Evolutionary conservation across 2,329 filamentous ascomycete species (phyloP).

Genomic region (Corinectria fuckeliana): DNA sequence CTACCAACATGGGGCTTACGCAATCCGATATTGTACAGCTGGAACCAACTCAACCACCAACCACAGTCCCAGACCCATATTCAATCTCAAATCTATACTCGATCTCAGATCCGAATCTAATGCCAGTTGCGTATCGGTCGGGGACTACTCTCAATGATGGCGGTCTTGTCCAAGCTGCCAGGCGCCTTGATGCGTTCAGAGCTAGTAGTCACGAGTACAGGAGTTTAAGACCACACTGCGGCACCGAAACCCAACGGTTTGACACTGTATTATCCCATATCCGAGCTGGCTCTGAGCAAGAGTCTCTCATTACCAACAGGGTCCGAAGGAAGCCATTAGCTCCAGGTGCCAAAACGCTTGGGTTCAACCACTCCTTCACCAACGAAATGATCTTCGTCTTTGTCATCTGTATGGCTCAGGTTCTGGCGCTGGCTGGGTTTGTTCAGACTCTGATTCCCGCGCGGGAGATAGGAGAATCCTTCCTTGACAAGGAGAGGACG

Average conservation of each 20-base stretch:
- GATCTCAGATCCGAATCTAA: background rate
- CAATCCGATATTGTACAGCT: background rate
- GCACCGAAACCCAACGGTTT: slow-evolving; percentile 22
- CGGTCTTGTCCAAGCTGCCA: slow-evolving; percentile 32
- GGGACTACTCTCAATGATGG: slow-evolving; percentile 29
- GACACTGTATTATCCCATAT: slow-evolving; percentile 32
- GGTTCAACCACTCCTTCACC: slow-evolving; percentile 35
- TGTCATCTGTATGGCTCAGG: slow-evolving; percentile 36
- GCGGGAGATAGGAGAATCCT: slow-evolving; percentile 29
- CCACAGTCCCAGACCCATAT: background rate
- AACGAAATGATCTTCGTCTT: slow-evolving; percentile 35
- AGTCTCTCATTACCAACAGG: slow-evolving; percentile 15
- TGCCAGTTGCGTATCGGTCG: background rate
- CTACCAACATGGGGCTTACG: background rate
- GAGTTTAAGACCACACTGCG: slow-evolving; percentile 26
- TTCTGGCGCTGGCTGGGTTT: slow-evolving; percentile 33
- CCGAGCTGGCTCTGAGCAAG: slow-evolving; percentile 28
- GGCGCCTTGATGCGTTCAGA: slow-evolving; percentile 34
- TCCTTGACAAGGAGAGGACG: slow-evolving; percentile 28
- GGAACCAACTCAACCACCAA: background rate
- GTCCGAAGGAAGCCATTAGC: slow-evolving; percentile 35
- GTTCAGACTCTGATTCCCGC: slow-evolving; percentile 34
- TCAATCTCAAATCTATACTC: background rate
- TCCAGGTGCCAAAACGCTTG: slow-evolving; percentile 31
- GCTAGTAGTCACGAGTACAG: slow-evolving; percentile 31